Evolutionary conservation across 306 rosid species (phyloP), one percentile per base, ranked within the genome.

Genomic region (Pterocarpus santalinus): DNA sequence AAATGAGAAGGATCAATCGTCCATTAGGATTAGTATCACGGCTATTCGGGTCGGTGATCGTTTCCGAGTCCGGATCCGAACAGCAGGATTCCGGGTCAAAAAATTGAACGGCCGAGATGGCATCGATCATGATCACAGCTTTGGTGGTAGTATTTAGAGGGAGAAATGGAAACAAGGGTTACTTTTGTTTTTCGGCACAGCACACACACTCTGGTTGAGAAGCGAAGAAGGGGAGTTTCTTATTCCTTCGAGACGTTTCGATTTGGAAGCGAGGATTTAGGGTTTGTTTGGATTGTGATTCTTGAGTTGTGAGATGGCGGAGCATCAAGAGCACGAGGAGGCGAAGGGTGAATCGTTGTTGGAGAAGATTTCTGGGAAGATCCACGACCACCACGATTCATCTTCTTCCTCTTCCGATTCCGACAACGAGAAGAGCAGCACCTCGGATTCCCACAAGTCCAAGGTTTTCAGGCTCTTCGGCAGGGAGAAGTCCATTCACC

Each of bases 401-500:
- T 84, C 92, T 36, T 83, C 93, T 47, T 89, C 92, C 0, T 89
- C 92, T 0, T 91, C 97, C 1, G 97, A 89, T 71, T 91, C 94
- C 0, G 98, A 91, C 5, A 43, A 89, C 80, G 91, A 92, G 58
- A 88, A 80, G 53, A 73, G 41, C 22, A 13, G 32, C 28, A 7
- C 81, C 0, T 72, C 93, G 62, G 36, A 88, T 3, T 75, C 97
- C 10, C 2, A 85, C 13, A 86, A 96, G 85, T 13, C 82, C 52
- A 90, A 90, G 88, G 84, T 85, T 76, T 88, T 39, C 84, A 90
- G 94, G 88, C 86, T 93, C 55, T 93, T 96, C 47, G 99, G 99
- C n/a, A 87, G 98, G 86, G 99, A 93, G 57, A 86, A 61, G 46
- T 94, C 98, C 2, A 86, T 96, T 61, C 98, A 96, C 89, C 69